phyloP scores from a whole-genome alignment of 257 asterid genomes.

The Nicotiana sylvestris region DNA sequence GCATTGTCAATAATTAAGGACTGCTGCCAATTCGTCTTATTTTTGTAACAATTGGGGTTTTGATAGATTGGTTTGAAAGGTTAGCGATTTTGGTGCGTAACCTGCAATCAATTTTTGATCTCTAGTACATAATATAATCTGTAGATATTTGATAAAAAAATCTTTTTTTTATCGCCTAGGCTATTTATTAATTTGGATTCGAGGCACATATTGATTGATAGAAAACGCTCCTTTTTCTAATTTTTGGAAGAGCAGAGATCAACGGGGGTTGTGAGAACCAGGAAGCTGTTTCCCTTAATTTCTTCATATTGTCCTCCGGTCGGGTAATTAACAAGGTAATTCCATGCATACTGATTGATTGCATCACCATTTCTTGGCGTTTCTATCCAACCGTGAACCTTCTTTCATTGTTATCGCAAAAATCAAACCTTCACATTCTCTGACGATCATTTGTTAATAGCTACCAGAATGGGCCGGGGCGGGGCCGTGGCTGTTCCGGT shows the following conservation, averaged over 20 bases:
- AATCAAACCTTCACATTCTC: background rate
- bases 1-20: background rate
- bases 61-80: conserved; percentile 1
- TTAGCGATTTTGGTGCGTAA: background rate
- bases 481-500: no score
- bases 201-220: background rate
- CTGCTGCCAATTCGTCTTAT: background rate
- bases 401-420: background rate
- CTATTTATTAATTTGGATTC: background rate
- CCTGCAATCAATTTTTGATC: background rate
- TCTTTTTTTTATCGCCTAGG: no score
- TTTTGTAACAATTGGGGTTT: conserved; percentile 16
- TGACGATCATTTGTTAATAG: no score
- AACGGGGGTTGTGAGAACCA: background rate
- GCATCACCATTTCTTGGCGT: background rate
- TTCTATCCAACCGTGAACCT: background rate
- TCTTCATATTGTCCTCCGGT: background rate
- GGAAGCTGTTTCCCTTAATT: background rate
- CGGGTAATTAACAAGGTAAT: background rate
- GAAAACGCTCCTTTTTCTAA: background rate
- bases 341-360: background rate
- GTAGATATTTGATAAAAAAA: background rate
- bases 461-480: no score
- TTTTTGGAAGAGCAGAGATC: background rate
- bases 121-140: background rate